Conservation (phyloP, 1,284 basidiomycete species). For the Ganoderma leucocontextum region DNA sequence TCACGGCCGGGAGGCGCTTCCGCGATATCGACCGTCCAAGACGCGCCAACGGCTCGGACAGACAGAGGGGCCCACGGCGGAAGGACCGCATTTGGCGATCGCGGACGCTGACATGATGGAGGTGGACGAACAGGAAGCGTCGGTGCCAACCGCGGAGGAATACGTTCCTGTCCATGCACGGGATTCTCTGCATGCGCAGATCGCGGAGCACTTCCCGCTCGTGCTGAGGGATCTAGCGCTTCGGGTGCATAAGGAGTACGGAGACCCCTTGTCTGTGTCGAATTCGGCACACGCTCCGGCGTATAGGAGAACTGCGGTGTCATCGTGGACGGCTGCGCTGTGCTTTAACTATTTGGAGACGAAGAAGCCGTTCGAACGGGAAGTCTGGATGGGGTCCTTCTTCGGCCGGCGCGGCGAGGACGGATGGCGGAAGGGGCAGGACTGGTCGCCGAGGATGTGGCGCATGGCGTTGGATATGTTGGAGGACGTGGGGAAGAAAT, state of each 20-base stretch:
- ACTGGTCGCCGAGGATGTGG: constrained; percentile 78
- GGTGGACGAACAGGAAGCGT: constrained; percentile 58
- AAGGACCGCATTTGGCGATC: constrained; percentile 31
- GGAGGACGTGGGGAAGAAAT: constrained; percentile 55
- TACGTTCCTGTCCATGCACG: constrained; percentile 60
- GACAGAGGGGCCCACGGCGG: constrained; percentile 32
- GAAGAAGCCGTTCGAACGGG: constrained; percentile 39
- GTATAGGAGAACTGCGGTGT: constrained; percentile 50
- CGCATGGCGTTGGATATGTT: constrained; percentile 56
- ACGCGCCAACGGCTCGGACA: constrained; percentile 31
- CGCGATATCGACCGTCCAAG: constrained; percentile 36
- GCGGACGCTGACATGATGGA: constrained; percentile 62
- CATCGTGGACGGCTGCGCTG: constrained; percentile 61
- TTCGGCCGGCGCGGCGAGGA: constrained; percentile 52
- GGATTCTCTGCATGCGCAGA: constrained; percentile 71
- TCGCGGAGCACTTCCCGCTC: constrained; percentile 72
- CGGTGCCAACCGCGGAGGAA: constrained; percentile 33
- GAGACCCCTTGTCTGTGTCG: constrained; percentile 37
- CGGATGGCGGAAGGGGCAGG: constrained; percentile 67
- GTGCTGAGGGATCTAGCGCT: constrained; percentile 64
- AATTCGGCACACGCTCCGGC: constrained; percentile 66
- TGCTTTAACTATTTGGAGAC: constrained; percentile 63
- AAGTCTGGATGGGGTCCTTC: constrained; percentile 58
- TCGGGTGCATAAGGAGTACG: constrained; percentile 56
- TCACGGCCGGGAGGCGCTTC: constrained; percentile 34